phyloP scores from a whole-genome alignment of 2,329 filamentous ascomycete species.

The Pseudocercospora cruenta region DNA sequence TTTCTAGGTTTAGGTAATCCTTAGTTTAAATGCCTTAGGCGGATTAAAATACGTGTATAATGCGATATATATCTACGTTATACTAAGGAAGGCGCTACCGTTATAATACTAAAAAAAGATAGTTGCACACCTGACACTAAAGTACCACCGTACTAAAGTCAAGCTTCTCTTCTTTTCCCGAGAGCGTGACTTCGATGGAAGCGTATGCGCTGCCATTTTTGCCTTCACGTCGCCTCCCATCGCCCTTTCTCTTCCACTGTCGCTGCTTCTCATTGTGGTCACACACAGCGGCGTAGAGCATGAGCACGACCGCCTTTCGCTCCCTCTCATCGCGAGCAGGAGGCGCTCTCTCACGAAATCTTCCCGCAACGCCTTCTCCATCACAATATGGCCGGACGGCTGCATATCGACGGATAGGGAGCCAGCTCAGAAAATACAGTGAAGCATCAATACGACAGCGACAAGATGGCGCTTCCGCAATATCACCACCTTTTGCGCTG shows the following conservation, averaged over 20 bases:
- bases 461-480: slow-evolving; percentile 28
- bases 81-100: too few species aligned
- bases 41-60: too few species aligned
- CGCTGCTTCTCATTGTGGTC: slow-evolving; percentile 11
- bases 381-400: slow-evolving; percentile 51
- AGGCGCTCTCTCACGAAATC: slow-evolving; percentile 42
- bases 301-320: slow-evolving; percentile 49
- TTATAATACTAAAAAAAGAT: too few species aligned
- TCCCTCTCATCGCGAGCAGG: slow-evolving; percentile 47
- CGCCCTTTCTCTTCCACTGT: slow-evolving; percentile 7
- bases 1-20: too few species aligned
- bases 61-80: too few species aligned
- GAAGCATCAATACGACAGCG: slow-evolving; percentile 35
- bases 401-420: slow-evolving; percentile 52
- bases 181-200: slow-evolving; percentile 10
- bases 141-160: too few species aligned
- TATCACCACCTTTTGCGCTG: slow-evolving; percentile 42
- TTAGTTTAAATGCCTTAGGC: too few species aligned
- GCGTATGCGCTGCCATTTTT: neutral
- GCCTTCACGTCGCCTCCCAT: slow-evolving; percentile 8
- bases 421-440: slow-evolving; percentile 32
- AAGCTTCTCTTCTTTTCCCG: neutral
- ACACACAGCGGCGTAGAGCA: slow-evolving; percentile 39
- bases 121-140: too few species aligned
- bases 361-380: slow-evolving; percentile 42